phyloP scores from a whole-genome alignment of 352 stramenopile species.

The Pythium plurisporium region DNA sequence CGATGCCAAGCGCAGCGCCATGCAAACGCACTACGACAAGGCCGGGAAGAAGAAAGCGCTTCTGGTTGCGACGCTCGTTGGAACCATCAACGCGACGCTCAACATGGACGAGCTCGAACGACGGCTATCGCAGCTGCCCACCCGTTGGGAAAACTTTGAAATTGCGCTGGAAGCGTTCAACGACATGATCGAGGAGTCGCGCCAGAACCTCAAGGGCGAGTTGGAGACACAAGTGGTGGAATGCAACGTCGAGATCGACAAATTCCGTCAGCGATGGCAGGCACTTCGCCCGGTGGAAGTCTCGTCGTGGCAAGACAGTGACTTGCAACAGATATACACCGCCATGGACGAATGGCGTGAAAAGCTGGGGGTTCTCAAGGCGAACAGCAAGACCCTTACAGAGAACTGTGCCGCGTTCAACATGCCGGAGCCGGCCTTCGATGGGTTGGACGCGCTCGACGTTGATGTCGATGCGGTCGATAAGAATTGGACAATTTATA shows the following conservation, averaged over 20 bases:
- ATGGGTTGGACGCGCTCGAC: constrained; percentile 71
- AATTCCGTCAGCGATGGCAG: constrained; percentile 88
- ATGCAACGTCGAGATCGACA: constrained; percentile 87
- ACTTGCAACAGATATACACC: constrained; percentile 73
- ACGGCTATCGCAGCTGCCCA: constrained; percentile 70
- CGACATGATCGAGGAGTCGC: constrained; percentile 94
- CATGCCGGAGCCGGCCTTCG: constrained; percentile 81
- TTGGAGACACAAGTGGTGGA: constrained; percentile 87
- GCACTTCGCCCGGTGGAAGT: constrained; percentile 84
- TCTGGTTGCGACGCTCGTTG: constrained; percentile 41
- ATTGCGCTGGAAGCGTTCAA: constrained; percentile 93
- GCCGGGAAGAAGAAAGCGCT: constrained; percentile 87
- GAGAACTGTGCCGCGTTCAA: constrained; percentile 87
- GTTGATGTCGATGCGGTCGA: constrained; percentile 66
- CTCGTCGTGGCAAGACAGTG: constrained; percentile 65
- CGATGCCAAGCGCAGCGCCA: constrained; percentile 45
- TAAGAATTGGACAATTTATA: constrained; percentile 84
- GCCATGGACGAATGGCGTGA: constrained; percentile 83
- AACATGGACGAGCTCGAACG: constrained; percentile 68
- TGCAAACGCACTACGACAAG: constrained; percentile 58
- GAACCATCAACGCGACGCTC: neutral
- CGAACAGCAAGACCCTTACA: constrained; percentile 46
- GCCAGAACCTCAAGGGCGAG: constrained; percentile 86
- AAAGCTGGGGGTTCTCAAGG: constrained; percentile 73
- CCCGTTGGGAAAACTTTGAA: constrained; percentile 93